Evolutionary conservation across 2,329 filamentous ascomycete species (phyloP).

Genomic region (Penicillium nordicum): DNA sequence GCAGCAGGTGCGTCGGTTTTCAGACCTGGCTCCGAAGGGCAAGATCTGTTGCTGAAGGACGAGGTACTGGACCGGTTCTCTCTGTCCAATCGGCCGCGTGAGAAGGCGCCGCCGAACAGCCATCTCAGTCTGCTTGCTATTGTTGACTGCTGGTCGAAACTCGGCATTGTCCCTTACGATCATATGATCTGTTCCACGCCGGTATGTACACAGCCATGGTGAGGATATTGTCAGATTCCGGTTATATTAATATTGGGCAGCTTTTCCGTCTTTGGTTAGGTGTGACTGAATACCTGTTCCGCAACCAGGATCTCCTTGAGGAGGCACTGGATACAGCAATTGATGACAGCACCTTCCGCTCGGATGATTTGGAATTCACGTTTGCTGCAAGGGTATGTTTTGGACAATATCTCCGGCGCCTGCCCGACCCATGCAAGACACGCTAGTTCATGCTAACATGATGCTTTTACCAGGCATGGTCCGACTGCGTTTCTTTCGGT

Average conservation of each 20-base stretch:
- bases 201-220: conserved; percentile 43
- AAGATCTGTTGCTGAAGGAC: conserved; percentile 69
- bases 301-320: conserved; percentile 73
- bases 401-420: not conserved
- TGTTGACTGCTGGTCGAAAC: conserved; percentile 96
- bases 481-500: conserved; percentile 83
- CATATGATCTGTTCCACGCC: conserved; percentile 99
- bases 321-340: conserved; percentile 83
- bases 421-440: not conserved
- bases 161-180: conserved; percentile 93
- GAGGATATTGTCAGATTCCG: not conserved
- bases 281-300: conserved; percentile 95
- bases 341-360: conserved; percentile 86
- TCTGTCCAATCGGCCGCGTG: conserved; percentile 65
- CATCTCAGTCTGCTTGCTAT: conserved; percentile 91
- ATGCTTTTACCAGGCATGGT: conserved; percentile 65
- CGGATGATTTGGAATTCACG: conserved; percentile 94
- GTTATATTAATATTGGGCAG: conserved; percentile 31
- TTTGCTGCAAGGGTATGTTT: conserved; percentile 74
- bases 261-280: conserved; percentile 95
- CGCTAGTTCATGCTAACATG: not conserved
- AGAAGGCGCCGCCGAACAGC: conserved; percentile 74
- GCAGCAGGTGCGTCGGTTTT: conserved; percentile 74
- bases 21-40: conserved; percentile 49
- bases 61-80: conserved; percentile 86